Conservation (phyloP, 495 filamentous ascomycete genomes). For the Aspergillus baeticus region DNA sequence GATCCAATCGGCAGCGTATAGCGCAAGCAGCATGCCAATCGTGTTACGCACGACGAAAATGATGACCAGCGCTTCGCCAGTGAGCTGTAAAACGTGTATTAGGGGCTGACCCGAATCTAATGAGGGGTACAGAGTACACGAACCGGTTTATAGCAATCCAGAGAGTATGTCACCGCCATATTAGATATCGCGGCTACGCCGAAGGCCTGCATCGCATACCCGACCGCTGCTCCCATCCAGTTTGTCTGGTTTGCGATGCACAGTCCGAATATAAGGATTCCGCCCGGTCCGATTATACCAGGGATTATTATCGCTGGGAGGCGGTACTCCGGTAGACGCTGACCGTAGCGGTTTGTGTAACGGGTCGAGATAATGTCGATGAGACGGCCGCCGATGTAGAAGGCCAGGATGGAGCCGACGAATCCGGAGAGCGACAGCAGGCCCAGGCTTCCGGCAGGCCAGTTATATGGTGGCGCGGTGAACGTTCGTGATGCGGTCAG, state of each 20-base stretch:
- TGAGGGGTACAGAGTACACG: background rate
- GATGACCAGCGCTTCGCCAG: conserved; percentile 32
- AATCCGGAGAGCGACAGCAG: conserved; percentile 31
- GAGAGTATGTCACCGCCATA: conserved; percentile 32
- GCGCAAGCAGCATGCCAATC: conserved; percentile 32
- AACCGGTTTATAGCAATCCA: conserved; percentile 34
- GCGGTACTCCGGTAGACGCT: conserved; percentile 29
- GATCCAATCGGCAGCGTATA: conserved; percentile 33
- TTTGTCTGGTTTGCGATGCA: conserved; percentile 27
- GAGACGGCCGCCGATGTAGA: conserved; percentile 31
- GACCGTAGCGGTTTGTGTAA: conserved; percentile 23
- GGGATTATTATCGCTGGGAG: conserved; percentile 31
- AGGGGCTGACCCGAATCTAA: background rate
- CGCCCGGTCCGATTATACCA: conserved; percentile 26
- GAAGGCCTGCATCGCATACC: conserved; percentile 36
- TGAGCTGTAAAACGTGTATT: conserved; percentile 14
- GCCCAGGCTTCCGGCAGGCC: conserved; percentile 25
- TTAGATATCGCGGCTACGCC: conserved; percentile 34
- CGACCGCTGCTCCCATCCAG: conserved; percentile 33
- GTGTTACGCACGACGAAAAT: conserved; percentile 36
- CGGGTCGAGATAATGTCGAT: conserved; percentile 34
- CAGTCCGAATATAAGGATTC: conserved; percentile 31
- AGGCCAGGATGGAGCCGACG: conserved; percentile 30
- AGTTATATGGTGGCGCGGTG: conserved; percentile 31
- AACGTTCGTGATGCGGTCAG: conserved; percentile 30